Base-by-base conservation (phyloP, 805 yeast species). In the Nakazawaea laoshanensis region DNA sequence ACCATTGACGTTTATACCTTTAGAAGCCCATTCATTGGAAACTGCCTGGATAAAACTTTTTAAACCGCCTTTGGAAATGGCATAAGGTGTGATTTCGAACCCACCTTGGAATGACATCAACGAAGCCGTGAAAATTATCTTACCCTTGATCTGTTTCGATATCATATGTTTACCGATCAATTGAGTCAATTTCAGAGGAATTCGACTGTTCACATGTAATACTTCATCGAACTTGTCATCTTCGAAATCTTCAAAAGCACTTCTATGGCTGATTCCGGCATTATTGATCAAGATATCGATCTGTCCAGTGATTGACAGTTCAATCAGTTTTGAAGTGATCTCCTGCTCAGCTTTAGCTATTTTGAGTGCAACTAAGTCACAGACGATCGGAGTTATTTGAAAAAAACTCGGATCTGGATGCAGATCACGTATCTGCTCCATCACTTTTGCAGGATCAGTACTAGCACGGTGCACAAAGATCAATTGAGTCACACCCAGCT, bases 1-100 rank as follows among this genome's bases (percentile, higher is more conserved):
- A n/a, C 63, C 59, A 41, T 69, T 68, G 35, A 67, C 70, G 36
- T 53, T 56, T 40, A 68, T 61, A 0, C 72, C 70, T 30, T 52
- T 47, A 7, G 48, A 29, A 3, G 68, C 52, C 70, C 70, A 65
- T 38, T 68, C 73, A 35, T 63, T 61, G 3, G 67, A 52, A 19
- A 61, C 42, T 7, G 61, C 52, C 39, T 54, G 57, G 19, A 62
- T 56, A 24, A 62, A 44, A 20, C 49, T 49, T n/a, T 49, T 42
- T 19, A 64, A 46, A 2, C 57, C 70, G 14, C 63, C 66, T 41
- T 65, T 65, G 15, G 67, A 47, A n/a, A 65, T 53, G 6, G 62
- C 48, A 44, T 65, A 65, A 7, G 66, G 63, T 5, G 66, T 50
- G 12, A 52, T 45, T 11, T 48, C 43, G 13, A 53, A 27, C 6